Evolutionary conservation across 2,329 filamentous ascomycete species (phyloP).

Genomic region (Dactylellina drechsleri): DNA sequence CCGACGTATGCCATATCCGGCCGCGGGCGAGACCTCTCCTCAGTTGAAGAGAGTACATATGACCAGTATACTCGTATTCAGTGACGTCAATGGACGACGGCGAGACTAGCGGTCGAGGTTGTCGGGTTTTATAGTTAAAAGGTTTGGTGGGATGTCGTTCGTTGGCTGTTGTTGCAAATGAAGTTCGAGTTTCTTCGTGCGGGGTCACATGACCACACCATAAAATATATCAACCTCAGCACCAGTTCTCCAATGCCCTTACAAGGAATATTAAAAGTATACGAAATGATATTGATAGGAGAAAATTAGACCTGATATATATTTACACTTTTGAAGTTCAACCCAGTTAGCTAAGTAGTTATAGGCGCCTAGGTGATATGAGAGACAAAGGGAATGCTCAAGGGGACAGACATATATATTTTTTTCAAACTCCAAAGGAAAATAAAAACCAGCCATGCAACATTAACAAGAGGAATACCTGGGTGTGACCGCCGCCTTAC

Average conservation of each 20-base stretch:
- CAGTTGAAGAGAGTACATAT: constrained; percentile 52
- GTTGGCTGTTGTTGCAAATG: constrained; percentile 12
- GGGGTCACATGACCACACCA: constrained; percentile 29
- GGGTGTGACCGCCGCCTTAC: no score
- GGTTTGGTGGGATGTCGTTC: background rate
- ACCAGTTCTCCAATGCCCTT: no score
- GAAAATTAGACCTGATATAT: constrained; percentile 15
- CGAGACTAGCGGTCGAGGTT: background rate
- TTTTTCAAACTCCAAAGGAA: constrained; percentile 44
- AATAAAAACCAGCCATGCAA: constrained; percentile 8
- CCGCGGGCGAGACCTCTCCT: constrained; percentile 48
- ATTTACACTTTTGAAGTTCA: constrained; percentile 53
- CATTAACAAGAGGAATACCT: constrained; percentile 4
- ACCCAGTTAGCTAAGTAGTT: no score
- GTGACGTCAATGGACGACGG: constrained; percentile 6
- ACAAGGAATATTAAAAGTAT: background rate
- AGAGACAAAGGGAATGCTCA: no score
- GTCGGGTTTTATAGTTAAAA: background rate
- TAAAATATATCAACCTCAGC: no score
- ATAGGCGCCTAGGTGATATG: no score
- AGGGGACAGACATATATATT: background rate
- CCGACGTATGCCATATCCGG: constrained; percentile 52
- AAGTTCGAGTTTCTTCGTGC: constrained; percentile 3
- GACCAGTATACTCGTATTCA: no score
- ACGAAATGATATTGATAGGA: constrained; percentile 1